Conservation (phyloP, 177 flowering plant genomes). For the Vitis hybrid region DNA sequence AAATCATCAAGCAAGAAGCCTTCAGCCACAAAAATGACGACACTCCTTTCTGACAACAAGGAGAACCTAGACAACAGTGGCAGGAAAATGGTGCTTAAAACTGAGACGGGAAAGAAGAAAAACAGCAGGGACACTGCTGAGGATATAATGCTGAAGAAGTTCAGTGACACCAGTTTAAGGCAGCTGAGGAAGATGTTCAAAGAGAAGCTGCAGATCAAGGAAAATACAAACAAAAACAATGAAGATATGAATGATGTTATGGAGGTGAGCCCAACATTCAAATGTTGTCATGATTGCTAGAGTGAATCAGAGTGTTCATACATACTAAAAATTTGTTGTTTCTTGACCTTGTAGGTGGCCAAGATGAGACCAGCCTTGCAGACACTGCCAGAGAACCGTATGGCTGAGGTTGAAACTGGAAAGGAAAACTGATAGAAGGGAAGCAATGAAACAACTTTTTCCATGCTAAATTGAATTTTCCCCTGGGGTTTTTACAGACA, state of each 20-base stretch:
- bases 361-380: slow-evolving; percentile 21
- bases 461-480: too few species aligned
- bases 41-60: slow-evolving; percentile 24
- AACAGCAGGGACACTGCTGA: neutral
- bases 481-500: too few species aligned
- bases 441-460: too few species aligned
- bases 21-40: slow-evolving; percentile 13
- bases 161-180: slow-evolving; percentile 30
- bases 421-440: neutral
- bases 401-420: neutral
- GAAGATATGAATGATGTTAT: neutral
- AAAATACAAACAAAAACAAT: neutral
- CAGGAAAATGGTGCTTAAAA: slow-evolving; percentile 9
- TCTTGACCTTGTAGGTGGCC: neutral
- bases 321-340: neutral
- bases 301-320: too few species aligned
- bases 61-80: slow-evolving; percentile 32
- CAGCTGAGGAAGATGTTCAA: slow-evolving; percentile 44
- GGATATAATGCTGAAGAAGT: neutral
- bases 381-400: slow-evolving; percentile 16
- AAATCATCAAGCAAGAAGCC: slow-evolving; percentile 18
- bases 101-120: slow-evolving; percentile 11
- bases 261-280: slow-evolving; percentile 6
- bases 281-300: neutral
- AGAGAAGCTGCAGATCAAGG: slow-evolving; percentile 16